Percentiles rank a stretch among this genome's conserved stretches.
Evolutionary conservation across 2,329 filamentous ascomycete genomes (phyloP).

Genomic region (Lachnellula suecica): DNA sequence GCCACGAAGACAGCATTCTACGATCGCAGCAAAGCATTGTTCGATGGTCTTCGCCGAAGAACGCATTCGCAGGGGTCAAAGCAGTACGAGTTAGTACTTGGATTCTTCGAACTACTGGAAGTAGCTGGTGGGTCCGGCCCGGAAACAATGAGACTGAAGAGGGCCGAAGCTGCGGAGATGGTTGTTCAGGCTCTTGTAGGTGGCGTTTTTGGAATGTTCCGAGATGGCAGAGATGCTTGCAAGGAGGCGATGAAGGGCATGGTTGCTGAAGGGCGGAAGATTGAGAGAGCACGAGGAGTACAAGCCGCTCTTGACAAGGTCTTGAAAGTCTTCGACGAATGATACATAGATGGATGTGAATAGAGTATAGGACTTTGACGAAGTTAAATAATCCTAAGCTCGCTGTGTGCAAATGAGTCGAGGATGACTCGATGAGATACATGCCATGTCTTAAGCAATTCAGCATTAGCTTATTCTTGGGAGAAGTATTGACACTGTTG

Average conservation of each 20-base stretch:
- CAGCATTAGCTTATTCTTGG: no score
- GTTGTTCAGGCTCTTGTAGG: slow-evolving; percentile 25
- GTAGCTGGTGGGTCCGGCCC: slow-evolving; percentile 30
- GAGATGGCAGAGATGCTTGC: slow-evolving; percentile 21
- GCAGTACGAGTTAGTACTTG: slow-evolving; percentile 20
- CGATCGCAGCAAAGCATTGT: slow-evolving; percentile 29
- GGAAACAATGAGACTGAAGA: slow-evolving; percentile 32
- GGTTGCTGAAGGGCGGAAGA: slow-evolving; percentile 21
- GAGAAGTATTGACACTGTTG: no score
- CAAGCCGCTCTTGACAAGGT: slow-evolving; percentile 24
- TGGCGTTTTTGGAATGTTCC: slow-evolving; percentile 29
- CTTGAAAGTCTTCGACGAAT: slow-evolving; percentile 21
- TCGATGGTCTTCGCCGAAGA: slow-evolving; percentile 28
- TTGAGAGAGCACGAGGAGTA: slow-evolving; percentile 29
- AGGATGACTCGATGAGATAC: no score
- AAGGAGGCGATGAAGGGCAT: slow-evolving; percentile 22
- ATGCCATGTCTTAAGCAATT: no score
- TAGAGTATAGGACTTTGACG: no score
- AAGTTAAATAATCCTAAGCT: no score
- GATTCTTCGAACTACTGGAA: slow-evolving; percentile 29
- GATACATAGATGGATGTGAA: not conserved
- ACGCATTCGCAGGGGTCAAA: slow-evolving; percentile 18
- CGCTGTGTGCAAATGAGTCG: no score
- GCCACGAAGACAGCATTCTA: slow-evolving; percentile 30
- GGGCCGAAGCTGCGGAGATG: slow-evolving; percentile 32